Percentiles rank a stretch among this genome's conserved stretches.
Evolutionary conservation across 2,329 filamentous ascomycete genomes (phyloP).

Genomic region (Stagonosporopsis cucurbitacearum): DNA sequence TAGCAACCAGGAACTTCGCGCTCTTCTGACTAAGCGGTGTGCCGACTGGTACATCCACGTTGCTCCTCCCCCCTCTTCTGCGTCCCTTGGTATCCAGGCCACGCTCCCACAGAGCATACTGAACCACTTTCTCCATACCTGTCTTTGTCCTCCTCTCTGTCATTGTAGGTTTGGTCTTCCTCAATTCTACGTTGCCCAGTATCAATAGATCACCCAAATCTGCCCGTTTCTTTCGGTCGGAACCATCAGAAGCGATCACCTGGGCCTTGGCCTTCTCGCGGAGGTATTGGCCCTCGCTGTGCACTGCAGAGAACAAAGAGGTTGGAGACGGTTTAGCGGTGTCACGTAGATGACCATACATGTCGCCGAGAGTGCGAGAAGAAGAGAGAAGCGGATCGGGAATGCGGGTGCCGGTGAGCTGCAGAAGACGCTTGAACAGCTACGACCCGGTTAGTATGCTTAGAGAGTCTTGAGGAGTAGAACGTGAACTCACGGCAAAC

Average conservation of each 20-base stretch:
- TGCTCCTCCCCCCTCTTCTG: background rate
- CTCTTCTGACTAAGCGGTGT: conserved; percentile 5
- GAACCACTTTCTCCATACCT: conserved; percentile 81
- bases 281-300: conserved; percentile 31
- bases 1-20: conserved; percentile 3
- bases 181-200: conserved; percentile 71
- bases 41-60: conserved; percentile 4
- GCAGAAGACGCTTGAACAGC: conserved; percentile 81
- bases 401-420: conserved; percentile 79
- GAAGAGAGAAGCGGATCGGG: conserved; percentile 69
- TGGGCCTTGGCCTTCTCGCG: conserved; percentile 20
- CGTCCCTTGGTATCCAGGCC: conserved; percentile 16
- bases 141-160: conserved; percentile 74
- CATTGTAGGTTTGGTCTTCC: conserved; percentile 68
- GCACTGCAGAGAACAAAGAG: conserved; percentile 68
- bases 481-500: conserved; percentile 42
- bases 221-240: conserved; percentile 15
- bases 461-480: background rate
- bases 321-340: conserved; percentile 51
- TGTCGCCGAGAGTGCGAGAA: conserved; percentile 45
- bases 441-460: conserved; percentile 48
- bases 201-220: conserved; percentile 36
- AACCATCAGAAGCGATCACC: background rate
- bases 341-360: conserved; percentile 46
- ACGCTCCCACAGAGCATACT: conserved; percentile 64